These are phyloP conservation scores for Apium graveolens DNA, from an alignment of 129 eudicot genomes.

Conservation along the genomic window DNA sequence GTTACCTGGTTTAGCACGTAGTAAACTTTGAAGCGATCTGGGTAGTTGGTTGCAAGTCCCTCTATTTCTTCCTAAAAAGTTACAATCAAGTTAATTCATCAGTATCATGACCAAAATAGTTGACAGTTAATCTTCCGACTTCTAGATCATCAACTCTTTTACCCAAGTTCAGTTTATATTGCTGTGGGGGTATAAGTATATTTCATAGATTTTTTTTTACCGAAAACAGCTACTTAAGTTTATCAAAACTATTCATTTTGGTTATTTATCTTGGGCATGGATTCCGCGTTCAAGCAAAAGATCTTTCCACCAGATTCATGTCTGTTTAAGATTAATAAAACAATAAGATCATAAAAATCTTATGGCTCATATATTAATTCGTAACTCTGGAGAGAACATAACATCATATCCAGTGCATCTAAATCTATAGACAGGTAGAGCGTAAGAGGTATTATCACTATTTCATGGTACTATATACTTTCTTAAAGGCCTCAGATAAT, in stretches of 20 bases:
- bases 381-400: neutral
- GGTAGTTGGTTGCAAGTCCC: conserved; percentile 47
- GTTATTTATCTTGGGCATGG: neutral
- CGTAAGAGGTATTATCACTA: neutral
- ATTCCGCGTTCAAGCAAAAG: neutral
- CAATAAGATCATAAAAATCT: neutral
- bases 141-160: neutral
- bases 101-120: conserved; percentile 4
- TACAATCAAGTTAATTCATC: neutral
- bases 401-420: neutral
- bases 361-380: neutral
- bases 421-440: neutral
- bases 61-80: conserved; percentile 70
- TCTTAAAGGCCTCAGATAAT: neutral
- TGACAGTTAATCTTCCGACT: neutral
- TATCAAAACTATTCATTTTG: neutral
- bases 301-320: neutral
- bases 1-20: conserved; percentile 83
- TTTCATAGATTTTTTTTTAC: neutral
- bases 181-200: neutral
- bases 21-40: conserved; percentile 56
- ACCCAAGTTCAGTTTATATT: neutral
- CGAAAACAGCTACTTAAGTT: neutral
- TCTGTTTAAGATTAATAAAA: neutral
- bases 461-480: neutral